These are phyloP conservation scores for Leccinum disarticulatum DNA, from an alignment of 768 basidiomycete species.

Conservation along the genomic window DNA sequence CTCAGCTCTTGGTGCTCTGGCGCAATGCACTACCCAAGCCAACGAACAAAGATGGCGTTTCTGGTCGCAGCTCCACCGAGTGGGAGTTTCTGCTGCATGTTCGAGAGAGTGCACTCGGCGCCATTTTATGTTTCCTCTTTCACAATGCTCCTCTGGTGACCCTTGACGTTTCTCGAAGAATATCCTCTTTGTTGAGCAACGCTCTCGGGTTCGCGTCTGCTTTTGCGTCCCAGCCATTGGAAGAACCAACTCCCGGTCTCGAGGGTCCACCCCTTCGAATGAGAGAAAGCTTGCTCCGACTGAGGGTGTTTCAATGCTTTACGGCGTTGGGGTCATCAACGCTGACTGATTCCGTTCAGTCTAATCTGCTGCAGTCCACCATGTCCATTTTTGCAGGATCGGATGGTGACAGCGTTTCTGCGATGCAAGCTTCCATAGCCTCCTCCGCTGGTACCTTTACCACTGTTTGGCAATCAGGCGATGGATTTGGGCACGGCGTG, in stretches of 20 bases:
- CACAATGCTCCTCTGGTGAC: constrained; percentile 82
- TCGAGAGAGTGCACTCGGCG: constrained; percentile 85
- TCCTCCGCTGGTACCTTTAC: constrained; percentile 82
- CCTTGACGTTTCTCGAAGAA: constrained; percentile 86
- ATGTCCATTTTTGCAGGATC: constrained; percentile 83
- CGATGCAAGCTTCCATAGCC: constrained; percentile 89
- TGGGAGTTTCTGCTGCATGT: constrained; percentile 93
- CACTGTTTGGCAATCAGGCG: constrained; percentile 80
- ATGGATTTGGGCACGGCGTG: constrained; percentile 92
- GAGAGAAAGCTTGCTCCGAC: constrained; percentile 79
- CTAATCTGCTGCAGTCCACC: constrained; percentile 75
- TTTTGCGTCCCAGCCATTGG: constrained; percentile 70
- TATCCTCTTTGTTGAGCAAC: constrained; percentile 84
- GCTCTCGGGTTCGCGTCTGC: constrained; percentile 86
- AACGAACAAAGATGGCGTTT: constrained; percentile 77
- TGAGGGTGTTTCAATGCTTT: constrained; percentile 89
- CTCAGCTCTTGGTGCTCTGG: constrained; percentile 95
- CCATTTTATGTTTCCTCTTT: constrained; percentile 83
- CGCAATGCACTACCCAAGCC: constrained; percentile 95
- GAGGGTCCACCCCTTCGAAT: constrained; percentile 64
- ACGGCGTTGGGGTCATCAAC: constrained; percentile 73
- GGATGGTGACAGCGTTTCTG: constrained; percentile 79
- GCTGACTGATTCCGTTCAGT: constrained; percentile 82
- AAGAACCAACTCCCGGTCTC: constrained; percentile 50
- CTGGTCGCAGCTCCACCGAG: constrained; percentile 68